Evolutionary conservation across 2,329 filamentous ascomycete species (phyloP), one percentile per base, ranked within the genome.

Genomic region (Ceratocystis papillata): DNA sequence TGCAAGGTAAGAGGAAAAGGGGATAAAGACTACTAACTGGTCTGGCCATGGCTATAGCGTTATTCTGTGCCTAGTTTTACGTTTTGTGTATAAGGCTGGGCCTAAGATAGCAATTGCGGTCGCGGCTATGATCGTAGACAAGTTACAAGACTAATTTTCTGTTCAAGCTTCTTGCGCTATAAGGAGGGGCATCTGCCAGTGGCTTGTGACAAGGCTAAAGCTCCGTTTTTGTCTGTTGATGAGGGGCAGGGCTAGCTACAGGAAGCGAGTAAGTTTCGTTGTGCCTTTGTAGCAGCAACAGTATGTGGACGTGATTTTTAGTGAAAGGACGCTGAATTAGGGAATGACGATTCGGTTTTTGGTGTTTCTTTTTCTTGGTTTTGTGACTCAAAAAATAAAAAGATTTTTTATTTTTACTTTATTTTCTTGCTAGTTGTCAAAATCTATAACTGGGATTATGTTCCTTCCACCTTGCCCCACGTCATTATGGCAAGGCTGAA

Each of bases 21-120:
- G 30, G 37, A 57, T 1, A 5, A 41, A 41, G 37, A 15, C 37
- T 41, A 70, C 73, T 69, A 71, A 74, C 73, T 62, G 70, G 67
- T 69, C 71, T 71, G 65, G 71, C 72, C 73, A 74, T 74, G 55
- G 67, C 69, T 41, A 15, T 41, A 41, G 37, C 12, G 37, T 41
- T 41, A 12, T 15, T 41, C 10, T 57, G 64, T 65, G 53, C 44
- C 65, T 30, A 17, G 15, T 48, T 25, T 20, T 25, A 22, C n/a
- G 61, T 30, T 12, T 33, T 17, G 20, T 33, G 25, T 33, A 4
- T 17, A 28, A 33, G 53, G 53, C 22, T 2, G 53, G 4, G 37
- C 3, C 10, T 5, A 12, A 3, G 37, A 41, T 10, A 41, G 12
- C 12, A 4, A n/a, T n/a, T 53, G 48, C n/a, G 48, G 17, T 53